A percentile compares a stretch with the other conserved stretches of the same genome.
Conservation (phyloP, 441 rosid genomes). For the Euphorbia celastroides region DNA sequence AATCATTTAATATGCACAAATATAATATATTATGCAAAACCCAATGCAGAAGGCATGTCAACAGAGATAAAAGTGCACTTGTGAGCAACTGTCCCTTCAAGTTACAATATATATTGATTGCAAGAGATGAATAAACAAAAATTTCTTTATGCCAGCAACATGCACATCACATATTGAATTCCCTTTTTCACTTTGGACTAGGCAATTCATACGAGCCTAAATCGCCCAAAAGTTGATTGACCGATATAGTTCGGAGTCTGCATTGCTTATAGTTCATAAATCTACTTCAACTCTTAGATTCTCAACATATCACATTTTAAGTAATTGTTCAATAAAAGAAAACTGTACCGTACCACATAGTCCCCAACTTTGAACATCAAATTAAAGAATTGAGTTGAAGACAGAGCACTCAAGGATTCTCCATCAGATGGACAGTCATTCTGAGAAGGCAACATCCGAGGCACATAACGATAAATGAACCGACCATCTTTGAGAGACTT, state of each 20-base stretch:
- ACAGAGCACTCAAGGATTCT: conserved; percentile 28
- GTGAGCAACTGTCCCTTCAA: not conserved
- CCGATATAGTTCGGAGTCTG: not conserved
- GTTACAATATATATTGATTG: not conserved
- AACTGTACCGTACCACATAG: conserved; percentile 58
- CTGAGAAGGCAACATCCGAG: conserved; percentile 30
- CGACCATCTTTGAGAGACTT: conserved; percentile 45
- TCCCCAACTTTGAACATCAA: conserved; percentile 76
- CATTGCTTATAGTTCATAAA: not conserved
- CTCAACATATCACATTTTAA: conserved; percentile 11
- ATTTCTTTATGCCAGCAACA: not conserved
- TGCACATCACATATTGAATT: not conserved
- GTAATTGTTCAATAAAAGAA: conserved; percentile 4
- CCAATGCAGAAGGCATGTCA: not conserved
- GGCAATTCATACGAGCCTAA: not conserved
- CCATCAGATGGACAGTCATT: conserved; percentile 29
- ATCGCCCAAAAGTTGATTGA: not conserved
- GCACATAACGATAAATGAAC: conserved; percentile 72
- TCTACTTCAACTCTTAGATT: not conserved
- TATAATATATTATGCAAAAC: not conserved
- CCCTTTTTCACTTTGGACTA: not conserved
- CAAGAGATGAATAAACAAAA: not conserved
- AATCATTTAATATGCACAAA: not conserved
- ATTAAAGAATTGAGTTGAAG: conserved; percentile 44
- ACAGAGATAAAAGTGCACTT: not conserved